Conservation (phyloP, 106 monocot species). For the Dioscorea dumetorum region DNA sequence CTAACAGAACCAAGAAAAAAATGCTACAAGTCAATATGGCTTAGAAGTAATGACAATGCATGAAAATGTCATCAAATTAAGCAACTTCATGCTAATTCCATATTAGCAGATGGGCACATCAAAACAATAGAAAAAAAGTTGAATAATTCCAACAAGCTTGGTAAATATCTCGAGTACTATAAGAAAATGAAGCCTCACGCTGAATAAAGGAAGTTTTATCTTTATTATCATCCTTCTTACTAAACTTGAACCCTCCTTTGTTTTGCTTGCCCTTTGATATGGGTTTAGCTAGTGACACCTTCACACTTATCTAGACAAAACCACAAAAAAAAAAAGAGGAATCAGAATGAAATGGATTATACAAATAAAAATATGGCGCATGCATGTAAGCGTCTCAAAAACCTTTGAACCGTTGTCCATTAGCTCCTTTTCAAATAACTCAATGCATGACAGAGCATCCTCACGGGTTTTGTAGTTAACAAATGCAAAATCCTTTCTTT, state of each 20-base stretch:
- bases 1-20: not conserved
- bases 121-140: not conserved
- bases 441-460: slow-evolving; percentile 78
- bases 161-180: not conserved
- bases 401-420: slow-evolving; percentile 64
- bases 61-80: not conserved
- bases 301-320: slow-evolving; percentile 56
- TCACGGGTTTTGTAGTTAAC: slow-evolving; percentile 74
- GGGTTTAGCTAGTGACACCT: slow-evolving; percentile 86
- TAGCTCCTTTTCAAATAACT: slow-evolving; percentile 54
- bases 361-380: not conserved
- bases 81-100: not conserved
- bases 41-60: not conserved
- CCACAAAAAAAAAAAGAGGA: not conserved
- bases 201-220: slow-evolving; percentile 30
- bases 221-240: slow-evolving; percentile 26
- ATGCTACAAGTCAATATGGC: not conserved
- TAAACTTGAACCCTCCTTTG: slow-evolving; percentile 37
- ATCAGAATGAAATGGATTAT: not conserved
- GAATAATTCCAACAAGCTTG: not conserved
- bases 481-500: slow-evolving; percentile 87
- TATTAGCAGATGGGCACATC: not conserved
- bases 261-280: slow-evolving; percentile 53
- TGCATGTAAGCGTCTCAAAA: not conserved
- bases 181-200: slow-evolving; percentile 24